These are phyloP conservation scores for Trichoderma cornu-damae DNA, from an alignment of 2,329 filamentous ascomycete genomes.

Conservation along the genomic window DNA sequence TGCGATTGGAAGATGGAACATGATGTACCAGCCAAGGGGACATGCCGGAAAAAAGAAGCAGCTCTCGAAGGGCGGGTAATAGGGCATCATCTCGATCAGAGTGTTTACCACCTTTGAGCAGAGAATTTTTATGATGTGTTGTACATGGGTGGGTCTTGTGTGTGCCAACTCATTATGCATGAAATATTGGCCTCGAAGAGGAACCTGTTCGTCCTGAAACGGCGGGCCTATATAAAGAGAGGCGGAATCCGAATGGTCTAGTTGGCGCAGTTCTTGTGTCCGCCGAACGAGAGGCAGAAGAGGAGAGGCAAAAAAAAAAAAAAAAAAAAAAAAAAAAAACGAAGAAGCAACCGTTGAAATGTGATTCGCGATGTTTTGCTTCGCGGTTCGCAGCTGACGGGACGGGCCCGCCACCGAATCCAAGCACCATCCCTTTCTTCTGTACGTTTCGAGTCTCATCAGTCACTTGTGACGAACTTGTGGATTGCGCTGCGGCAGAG, in stretches of 20 bases:
- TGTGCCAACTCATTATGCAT: constrained; percentile 21
- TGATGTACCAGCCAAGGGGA: neutral
- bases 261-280: neutral
- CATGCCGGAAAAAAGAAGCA: constrained; percentile 11
- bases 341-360: neutral
- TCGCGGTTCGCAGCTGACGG: constrained; percentile 2
- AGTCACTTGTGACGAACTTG: constrained; percentile 18
- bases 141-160: constrained; percentile 18
- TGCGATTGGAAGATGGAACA: constrained; percentile 10
- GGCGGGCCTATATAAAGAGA: constrained; percentile 16
- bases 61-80: constrained; percentile 3
- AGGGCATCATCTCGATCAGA: neutral
- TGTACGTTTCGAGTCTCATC: constrained; percentile 5
- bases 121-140: constrained; percentile 18
- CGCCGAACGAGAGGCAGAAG: constrained; percentile 3
- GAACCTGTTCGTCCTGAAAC: constrained; percentile 10
- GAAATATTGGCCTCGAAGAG: constrained; percentile 15
- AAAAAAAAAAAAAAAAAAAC: neutral
- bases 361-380: neutral
- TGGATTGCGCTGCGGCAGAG: constrained; percentile 16
- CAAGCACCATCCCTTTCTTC: neutral
- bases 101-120: constrained; percentile 4
- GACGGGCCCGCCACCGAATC: constrained; percentile 4
- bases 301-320: too few relatives aligned
- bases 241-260: constrained; percentile 9